Percentiles rank a stretch among this genome's conserved stretches.
phyloP scores from a whole-genome alignment of 176 grass and related monocot species.

The Zea mays region DNA sequence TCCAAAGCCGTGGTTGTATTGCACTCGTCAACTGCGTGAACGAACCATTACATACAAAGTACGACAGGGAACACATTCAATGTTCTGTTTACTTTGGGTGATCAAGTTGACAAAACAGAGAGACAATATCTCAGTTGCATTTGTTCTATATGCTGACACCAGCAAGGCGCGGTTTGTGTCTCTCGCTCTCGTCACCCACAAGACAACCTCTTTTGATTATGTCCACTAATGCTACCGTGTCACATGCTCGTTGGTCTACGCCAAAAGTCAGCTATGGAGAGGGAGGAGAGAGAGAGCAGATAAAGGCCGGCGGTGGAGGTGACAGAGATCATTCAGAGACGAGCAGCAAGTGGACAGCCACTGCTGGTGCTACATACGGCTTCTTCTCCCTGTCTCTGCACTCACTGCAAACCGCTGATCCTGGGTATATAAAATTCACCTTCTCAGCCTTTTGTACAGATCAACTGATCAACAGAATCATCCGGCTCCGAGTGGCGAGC shows the following conservation, averaged over 20 bases:
- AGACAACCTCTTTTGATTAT: conserved; percentile 14
- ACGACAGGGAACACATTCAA: background rate
- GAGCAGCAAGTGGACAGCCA: conserved; percentile 18
- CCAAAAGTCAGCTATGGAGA: conserved; percentile 39
- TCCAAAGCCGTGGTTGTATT: too few species aligned
- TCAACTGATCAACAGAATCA: too few species aligned
- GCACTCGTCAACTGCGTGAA: too few species aligned
- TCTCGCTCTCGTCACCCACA: background rate
- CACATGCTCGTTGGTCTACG: conserved; percentile 20
- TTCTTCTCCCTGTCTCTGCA: background rate
- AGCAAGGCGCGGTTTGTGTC: conserved; percentile 21
- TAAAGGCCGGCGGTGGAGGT: too few species aligned
- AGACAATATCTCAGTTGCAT: conserved; percentile 21
- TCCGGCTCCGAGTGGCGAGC: too few species aligned
- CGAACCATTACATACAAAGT: background rate
- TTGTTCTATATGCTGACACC: conserved; percentile 34
- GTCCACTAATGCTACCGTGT: conserved; percentile 28
- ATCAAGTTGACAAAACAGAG: background rate
- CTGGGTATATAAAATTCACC: conserved; percentile 9
- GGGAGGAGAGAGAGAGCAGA: background rate
- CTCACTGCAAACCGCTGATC: conserved; percentile 1
- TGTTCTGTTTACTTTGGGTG: background rate
- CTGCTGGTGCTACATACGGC: too few species aligned
- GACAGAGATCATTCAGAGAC: too few species aligned
- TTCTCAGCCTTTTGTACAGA: too few species aligned